Percentiles rank a stretch among this genome's conserved stretches.
Evolutionary conservation across 2,329 filamentous ascomycete species (phyloP).

Genomic region (Penicillium rolfsii): DNA sequence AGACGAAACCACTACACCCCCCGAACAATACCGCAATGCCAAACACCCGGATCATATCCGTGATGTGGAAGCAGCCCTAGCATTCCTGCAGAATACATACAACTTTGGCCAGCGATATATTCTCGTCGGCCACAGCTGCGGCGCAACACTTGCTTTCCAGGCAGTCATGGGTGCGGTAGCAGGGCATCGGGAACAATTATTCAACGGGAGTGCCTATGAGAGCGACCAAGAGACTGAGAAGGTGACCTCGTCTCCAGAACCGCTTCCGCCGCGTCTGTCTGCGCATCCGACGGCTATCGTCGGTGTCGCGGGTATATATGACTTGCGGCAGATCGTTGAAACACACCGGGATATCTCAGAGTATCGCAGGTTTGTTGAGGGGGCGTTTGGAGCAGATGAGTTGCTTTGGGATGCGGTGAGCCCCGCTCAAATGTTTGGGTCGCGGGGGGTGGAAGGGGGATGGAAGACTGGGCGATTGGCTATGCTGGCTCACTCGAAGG

Average conservation of each 20-base stretch:
- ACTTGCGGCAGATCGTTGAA: constrained; percentile 44
- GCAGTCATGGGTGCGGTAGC: constrained; percentile 42
- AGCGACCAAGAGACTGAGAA: constrained; percentile 8
- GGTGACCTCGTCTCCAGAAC: constrained; percentile 21
- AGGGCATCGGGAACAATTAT: constrained; percentile 16
- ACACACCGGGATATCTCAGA: constrained; percentile 35
- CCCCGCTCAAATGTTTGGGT: constrained; percentile 39
- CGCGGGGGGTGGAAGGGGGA: constrained; percentile 36
- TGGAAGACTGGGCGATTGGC: constrained; percentile 42
- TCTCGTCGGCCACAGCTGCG: constrained; percentile 52
- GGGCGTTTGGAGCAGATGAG: constrained; percentile 48
- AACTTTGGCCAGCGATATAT: constrained; percentile 46
- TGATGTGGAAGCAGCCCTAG: constrained; percentile 47
- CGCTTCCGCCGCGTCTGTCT: constrained; percentile 16
- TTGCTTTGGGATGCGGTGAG: constrained; percentile 45
- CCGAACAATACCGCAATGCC: constrained; percentile 39
- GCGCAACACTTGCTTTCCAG: constrained; percentile 52
- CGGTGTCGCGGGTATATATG: constrained; percentile 52
- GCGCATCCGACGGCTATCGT: constrained; percentile 44
- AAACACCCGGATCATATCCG: constrained; percentile 51
- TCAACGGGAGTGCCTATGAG: constrained; percentile 10
- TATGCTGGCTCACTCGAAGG: constrained; percentile 47
- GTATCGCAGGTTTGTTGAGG: constrained; percentile 47
- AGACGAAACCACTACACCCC: constrained; percentile 32
- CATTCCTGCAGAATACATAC: constrained; percentile 47